A percentile compares a stretch with the other conserved stretches of the same genome.
Conservation (phyloP, 345 rosid genomes). For the Brassica cretica region DNA sequence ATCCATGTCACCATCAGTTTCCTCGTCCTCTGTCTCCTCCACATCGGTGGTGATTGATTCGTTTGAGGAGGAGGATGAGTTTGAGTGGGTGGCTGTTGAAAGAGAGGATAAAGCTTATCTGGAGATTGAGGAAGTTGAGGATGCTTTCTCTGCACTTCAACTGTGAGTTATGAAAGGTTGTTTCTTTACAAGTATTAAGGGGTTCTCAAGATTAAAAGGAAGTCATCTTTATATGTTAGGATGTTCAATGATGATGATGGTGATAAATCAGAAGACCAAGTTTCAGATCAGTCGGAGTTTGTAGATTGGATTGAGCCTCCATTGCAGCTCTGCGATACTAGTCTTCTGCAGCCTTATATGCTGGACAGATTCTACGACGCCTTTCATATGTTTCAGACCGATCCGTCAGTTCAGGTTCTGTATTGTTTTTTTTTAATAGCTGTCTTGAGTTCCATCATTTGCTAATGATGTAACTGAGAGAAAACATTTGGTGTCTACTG, state of each 20-base stretch:
- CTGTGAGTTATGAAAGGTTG: slow-evolving; percentile 44
- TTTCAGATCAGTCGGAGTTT: slow-evolving; percentile 43
- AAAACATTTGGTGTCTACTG: neutral
- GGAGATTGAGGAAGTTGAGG: slow-evolving; percentile 67
- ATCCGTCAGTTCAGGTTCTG: slow-evolving; percentile 76
- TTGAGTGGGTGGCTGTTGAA: slow-evolving; percentile 65
- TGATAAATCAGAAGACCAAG: slow-evolving; percentile 39
- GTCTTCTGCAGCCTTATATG: slow-evolving; percentile 54
- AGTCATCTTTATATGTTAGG: slow-evolving; percentile 41
- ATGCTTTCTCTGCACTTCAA: slow-evolving; percentile 72
- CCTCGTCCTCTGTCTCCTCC: neutral
- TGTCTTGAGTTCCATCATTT: neutral
- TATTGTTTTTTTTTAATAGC: neutral
- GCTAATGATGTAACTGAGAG: slow-evolving; percentile 4
- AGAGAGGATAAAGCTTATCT: slow-evolving; percentile 55
- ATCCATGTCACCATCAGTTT: neutral
- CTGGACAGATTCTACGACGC: slow-evolving; percentile 64
- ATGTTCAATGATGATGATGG: slow-evolving; percentile 49
- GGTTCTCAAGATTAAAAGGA: neutral
- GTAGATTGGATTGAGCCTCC: slow-evolving; percentile 80
- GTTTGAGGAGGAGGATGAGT: slow-evolving; percentile 41
- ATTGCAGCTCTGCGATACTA: slow-evolving; percentile 43
- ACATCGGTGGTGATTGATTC: slow-evolving; percentile 20
- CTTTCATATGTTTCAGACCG: slow-evolving; percentile 72
- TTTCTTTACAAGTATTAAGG: neutral